Conservation (phyloP, 169 alveolate genomes). For the Plasmodium gonderi region DNA sequence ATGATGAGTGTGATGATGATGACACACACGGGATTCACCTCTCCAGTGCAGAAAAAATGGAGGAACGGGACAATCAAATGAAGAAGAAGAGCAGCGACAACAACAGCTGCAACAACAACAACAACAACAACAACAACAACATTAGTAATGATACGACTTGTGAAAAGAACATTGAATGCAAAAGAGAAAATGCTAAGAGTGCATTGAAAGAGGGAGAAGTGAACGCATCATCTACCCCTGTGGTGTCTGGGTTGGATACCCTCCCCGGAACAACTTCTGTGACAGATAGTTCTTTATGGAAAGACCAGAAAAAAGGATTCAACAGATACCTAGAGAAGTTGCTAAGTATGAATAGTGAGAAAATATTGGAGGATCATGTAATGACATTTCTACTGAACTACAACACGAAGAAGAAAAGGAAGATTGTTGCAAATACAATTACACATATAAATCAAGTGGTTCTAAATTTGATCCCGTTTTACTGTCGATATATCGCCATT, state of each 20-base stretch:
- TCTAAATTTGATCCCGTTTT: constrained; percentile 27
- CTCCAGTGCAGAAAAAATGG: neutral
- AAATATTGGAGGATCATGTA: constrained; percentile 28
- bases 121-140: no score
- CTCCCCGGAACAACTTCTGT: neutral
- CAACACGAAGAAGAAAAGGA: constrained; percentile 54
- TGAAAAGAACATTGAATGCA: no score
- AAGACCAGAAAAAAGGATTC: constrained; percentile 14
- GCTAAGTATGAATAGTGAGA: constrained; percentile 44
- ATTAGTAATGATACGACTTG: no score
- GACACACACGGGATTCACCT: neutral
- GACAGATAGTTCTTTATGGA: neutral
- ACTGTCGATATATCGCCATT: constrained; percentile 56
- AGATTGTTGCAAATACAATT: constrained; percentile 23
- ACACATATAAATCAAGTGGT: constrained; percentile 16
- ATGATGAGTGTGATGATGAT: constrained; percentile 42
- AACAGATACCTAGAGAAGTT: constrained; percentile 11
- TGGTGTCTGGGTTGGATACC: neutral
- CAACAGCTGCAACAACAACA: no score
- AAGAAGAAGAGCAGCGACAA: no score
- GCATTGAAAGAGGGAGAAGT: no score
- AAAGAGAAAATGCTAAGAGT: no score
- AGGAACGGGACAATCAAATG: neutral
- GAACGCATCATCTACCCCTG: neutral
- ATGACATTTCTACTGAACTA: constrained; percentile 50